phyloP scores from a whole-genome alignment of 1,284 basidiomycete genomes.

The Ceratobasidium sp. region DNA sequence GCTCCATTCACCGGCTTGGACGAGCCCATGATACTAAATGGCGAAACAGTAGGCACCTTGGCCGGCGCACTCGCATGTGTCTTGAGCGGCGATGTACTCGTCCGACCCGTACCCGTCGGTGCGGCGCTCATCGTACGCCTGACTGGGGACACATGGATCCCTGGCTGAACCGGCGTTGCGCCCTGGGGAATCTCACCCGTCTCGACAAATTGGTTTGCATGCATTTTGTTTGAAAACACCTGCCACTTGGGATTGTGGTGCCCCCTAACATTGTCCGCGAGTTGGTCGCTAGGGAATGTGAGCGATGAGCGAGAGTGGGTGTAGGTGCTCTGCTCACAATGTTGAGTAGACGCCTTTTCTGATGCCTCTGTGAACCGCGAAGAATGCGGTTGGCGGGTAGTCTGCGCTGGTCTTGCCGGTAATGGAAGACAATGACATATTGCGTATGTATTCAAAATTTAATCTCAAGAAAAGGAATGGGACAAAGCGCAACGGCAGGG shows the following conservation, averaged over 20 bases:
- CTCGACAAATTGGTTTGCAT: conserved; percentile 10
- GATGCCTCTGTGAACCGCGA: conserved; percentile 13
- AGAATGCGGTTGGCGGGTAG: conserved; percentile 8
- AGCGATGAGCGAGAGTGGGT: neutral
- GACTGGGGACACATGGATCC: neutral
- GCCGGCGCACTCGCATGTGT: neutral
- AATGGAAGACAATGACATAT: neutral
- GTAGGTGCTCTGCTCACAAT: neutral
- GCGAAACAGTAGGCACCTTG: no score
- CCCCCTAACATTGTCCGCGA: neutral
- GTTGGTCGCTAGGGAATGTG: neutral
- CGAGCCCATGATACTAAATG: no score
- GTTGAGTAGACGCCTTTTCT: neutral
- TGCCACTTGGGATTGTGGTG: neutral
- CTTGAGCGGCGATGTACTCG: neutral
- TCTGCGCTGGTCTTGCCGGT: neutral
- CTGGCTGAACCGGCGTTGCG: conserved; percentile 12
- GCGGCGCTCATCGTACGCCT: neutral
- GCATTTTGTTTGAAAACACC: conserved; percentile 19
- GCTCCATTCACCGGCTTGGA: no score
- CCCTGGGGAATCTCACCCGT: conserved; percentile 6
- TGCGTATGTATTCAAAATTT: neutral
- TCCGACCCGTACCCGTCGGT: neutral
- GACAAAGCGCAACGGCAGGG: no score
- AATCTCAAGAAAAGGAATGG: no score